Conservation (phyloP, 441 rosid genomes). For the Populus hybrid region DNA sequence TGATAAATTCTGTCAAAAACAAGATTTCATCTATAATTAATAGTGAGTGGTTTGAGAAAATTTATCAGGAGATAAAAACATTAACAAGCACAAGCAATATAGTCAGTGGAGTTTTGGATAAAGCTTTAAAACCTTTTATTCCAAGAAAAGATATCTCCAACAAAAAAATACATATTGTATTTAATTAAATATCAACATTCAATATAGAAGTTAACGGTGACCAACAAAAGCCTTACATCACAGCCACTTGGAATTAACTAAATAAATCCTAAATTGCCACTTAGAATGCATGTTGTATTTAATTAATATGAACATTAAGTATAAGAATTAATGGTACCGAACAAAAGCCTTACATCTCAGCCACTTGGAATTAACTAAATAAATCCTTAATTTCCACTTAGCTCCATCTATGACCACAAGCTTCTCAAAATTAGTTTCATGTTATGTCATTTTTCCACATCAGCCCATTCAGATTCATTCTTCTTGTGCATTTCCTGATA, state of each 20-base stretch:
- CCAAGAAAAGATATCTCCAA: not conserved
- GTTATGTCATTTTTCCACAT: not conserved
- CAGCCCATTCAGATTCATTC: not conserved
- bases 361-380: not conserved
- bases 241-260: not conserved
- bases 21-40: not conserved
- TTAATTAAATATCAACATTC: not conserved
- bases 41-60: conserved; percentile 2
- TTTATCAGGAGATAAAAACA: not conserved
- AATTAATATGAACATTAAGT: no score
- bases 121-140: not conserved
- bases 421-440: not conserved
- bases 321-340: not conserved
- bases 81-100: not conserved
- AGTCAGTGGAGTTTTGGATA: not conserved
- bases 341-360: not conserved
- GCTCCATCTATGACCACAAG: not conserved
- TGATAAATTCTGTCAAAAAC: conserved; percentile 55
- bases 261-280: not conserved
- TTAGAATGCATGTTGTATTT: not conserved
- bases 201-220: not conserved
- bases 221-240: not conserved
- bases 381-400: not conserved
- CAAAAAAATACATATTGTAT: not conserved
- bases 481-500: not conserved